phyloP scores from a whole-genome alignment of 257 asterid species.

The Primulina huaijiensis region DNA sequence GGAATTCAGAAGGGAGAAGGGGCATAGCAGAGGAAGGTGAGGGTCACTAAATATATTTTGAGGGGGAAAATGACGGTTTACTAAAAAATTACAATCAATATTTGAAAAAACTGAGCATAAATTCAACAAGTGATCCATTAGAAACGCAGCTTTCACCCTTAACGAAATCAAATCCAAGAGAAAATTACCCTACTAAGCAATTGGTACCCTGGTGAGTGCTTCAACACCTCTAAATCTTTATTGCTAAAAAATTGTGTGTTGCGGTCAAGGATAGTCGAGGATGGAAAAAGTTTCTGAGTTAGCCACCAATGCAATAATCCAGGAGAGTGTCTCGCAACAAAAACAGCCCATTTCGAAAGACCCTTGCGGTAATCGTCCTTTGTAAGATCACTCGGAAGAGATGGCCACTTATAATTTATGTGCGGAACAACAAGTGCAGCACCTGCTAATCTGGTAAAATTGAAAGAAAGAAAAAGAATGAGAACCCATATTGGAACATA shows the following conservation, averaged over 20 bases:
- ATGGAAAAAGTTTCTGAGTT: constrained; percentile 83
- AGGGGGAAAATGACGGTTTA: background rate
- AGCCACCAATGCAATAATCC: constrained; percentile 82
- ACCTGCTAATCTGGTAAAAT: constrained; percentile 72
- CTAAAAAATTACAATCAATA: background rate
- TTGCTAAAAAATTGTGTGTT: constrained; percentile 63
- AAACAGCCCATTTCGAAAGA: constrained; percentile 53
- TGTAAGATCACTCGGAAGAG: constrained; percentile 63
- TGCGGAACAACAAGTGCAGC: constrained; percentile 72
- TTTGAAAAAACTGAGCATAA: background rate
- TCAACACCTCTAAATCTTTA: constrained; percentile 72
- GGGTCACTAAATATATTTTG: too few relatives aligned
- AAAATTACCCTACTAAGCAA: constrained; percentile 60
- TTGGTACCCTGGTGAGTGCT: constrained; percentile 80
- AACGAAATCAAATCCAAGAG: too few relatives aligned
- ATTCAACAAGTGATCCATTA: background rate
- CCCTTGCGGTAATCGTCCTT: constrained; percentile 72
- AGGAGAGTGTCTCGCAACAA: constrained; percentile 52
- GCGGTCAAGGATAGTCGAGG: constrained; percentile 70
- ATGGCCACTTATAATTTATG: constrained; percentile 79
- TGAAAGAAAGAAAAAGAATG: background rate
- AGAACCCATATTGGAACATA: constrained; percentile 8
- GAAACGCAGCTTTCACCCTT: background rate
- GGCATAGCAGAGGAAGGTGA: too few relatives aligned
- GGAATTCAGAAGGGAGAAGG: background rate